Conservation (phyloP, 345 rosid genomes). For the Hibiscus tridactylites region DNA sequence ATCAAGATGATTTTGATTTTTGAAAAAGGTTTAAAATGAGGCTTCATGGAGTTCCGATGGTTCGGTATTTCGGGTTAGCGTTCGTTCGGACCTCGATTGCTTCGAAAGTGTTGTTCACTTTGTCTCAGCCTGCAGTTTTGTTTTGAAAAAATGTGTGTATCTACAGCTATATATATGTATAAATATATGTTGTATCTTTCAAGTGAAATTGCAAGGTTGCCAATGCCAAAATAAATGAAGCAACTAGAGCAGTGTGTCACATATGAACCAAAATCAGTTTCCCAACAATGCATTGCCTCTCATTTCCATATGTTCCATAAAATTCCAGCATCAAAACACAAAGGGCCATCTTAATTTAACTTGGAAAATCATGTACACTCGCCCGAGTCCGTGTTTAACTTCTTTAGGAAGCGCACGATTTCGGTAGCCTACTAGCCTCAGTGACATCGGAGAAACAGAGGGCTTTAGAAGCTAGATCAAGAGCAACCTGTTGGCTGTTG, state of each 20-base stretch:
- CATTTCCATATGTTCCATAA: conserved; percentile 35
- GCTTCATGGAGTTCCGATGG: not conserved
- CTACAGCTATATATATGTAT: not conserved
- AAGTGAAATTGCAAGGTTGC: conserved; percentile 14
- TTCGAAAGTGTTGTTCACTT: not conserved
- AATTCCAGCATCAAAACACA: conserved; percentile 32
- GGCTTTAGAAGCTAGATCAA: conserved; percentile 61
- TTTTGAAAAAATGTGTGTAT: not conserved
- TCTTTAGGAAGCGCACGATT: conserved; percentile 65
- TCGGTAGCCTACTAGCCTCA: conserved; percentile 33
- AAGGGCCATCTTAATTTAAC: not conserved
- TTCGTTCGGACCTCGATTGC: not conserved
- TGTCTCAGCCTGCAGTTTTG: not conserved
- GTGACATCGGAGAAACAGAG: conserved; percentile 68
- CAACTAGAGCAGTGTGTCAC: conserved; percentile 49
- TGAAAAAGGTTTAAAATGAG: conserved; percentile 13
- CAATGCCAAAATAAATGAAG: conserved; percentile 50
- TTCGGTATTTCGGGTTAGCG: not conserved
- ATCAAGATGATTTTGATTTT: conserved; percentile 85
- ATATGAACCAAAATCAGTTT: conserved; percentile 56
- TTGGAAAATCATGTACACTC: not conserved
- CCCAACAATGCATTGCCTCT: conserved; percentile 59
- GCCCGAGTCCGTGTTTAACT: conserved; percentile 20
- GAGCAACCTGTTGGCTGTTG: conserved; percentile 67
- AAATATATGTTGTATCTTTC: not conserved